phyloP scores from a whole-genome alignment of 768 basidiomycete genomes.

The Xerocomus spinulosus region DNA sequence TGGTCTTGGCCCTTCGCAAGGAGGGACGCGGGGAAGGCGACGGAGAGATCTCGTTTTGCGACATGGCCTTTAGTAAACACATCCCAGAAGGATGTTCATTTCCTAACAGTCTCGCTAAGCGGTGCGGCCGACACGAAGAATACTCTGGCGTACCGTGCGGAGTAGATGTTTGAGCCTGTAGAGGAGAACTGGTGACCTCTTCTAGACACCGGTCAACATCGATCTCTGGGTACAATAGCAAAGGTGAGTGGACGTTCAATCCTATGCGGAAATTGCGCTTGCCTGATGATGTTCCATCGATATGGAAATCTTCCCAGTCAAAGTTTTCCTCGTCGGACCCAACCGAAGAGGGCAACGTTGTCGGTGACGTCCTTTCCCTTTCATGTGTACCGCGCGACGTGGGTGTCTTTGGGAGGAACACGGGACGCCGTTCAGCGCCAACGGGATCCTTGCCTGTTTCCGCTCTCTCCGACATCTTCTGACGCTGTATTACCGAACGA shows the following conservation, averaged over 20 bases:
- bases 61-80: constrained; percentile 2
- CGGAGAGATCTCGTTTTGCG: constrained; percentile 9
- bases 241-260: background rate
- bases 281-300: constrained; percentile 21
- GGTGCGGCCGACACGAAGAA: background rate
- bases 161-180: background rate
- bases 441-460: background rate
- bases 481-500: constrained; percentile 9
- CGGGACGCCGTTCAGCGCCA: background rate
- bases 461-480: constrained; percentile 2
- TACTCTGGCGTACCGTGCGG: constrained; percentile 9
- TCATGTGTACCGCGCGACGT: background rate
- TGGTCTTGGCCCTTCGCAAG: constrained; percentile 37
- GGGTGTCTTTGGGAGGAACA: background rate
- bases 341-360: constrained; percentile 1
- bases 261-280: background rate
- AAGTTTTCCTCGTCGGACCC: constrained; percentile 23
- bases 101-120: background rate
- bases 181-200: constrained; percentile 9
- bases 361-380: background rate
- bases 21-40: constrained; percentile 11
- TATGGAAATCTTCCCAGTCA: constrained; percentile 30
- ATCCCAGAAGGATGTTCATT: background rate
- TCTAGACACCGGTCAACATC: constrained; percentile 22
- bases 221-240: constrained; percentile 10